Evolutionary conservation across 225 moss, liverwort and hornwort genomes (phyloP).

Genomic region (Pseudoscleropodium purum): DNA sequence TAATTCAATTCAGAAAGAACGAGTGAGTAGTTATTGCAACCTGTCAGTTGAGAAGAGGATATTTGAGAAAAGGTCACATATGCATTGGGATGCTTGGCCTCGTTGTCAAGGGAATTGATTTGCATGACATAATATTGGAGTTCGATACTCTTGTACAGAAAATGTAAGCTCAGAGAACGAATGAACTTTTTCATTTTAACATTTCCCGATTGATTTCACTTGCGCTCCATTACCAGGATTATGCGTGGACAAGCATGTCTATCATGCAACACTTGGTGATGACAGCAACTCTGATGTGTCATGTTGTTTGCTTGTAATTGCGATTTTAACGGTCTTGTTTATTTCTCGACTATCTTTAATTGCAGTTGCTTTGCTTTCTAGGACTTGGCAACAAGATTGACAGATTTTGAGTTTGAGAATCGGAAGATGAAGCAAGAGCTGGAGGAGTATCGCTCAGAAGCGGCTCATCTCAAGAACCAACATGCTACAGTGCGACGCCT

Average conservation of each 20-base stretch:
- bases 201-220: neutral
- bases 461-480: slow-evolving; percentile 83
- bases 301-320: neutral
- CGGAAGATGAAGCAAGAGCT: slow-evolving; percentile 85
- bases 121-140: neutral
- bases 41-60: neutral
- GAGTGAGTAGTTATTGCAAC: neutral
- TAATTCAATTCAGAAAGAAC: neutral
- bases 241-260: neutral
- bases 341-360: neutral
- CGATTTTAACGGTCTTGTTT: neutral
- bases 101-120: neutral
- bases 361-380: slow-evolving; percentile 7
- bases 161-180: neutral
- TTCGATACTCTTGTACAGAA: neutral
- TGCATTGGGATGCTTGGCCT: neutral
- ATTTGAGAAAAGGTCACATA: neutral
- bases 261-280: neutral
- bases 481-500: slow-evolving; percentile 90
- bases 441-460: slow-evolving; percentile 75
- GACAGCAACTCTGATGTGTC: neutral
- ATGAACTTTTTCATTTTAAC: neutral
- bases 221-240: neutral
- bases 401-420: slow-evolving; percentile 74
- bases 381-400: slow-evolving; percentile 65